Base-by-base conservation (phyloP, 2,329 filamentous ascomycete genomes). In the Pseudopyricularia javanii region DNA sequence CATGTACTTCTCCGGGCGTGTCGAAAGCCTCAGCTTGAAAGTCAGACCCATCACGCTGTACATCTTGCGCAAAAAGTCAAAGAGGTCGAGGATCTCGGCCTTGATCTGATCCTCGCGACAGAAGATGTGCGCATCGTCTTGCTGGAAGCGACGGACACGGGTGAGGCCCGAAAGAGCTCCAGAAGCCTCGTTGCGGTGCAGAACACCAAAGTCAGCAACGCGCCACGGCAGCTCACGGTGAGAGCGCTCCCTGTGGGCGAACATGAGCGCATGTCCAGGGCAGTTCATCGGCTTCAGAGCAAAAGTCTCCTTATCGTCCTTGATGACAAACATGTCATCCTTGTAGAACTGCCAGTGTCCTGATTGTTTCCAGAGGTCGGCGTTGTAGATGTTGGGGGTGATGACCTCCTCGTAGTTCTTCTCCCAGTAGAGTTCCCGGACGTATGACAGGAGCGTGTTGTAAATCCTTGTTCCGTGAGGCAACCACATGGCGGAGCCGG, bases 341-440 rank as follows among this genome's bases (percentile, higher is more conserved):
- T 90, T 82, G 74, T 96, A 93, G 65, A 91, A 83, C 55, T 86
- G 81, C 91, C 91, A 96, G 68, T 97, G 93, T 50, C 93, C 93
- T 8, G 90, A 95, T 22, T 82, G 86, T 73, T 95, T 93, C 93
- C 93, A 97, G 14, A 97, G 73, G 7, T 88, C 80, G 12, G 89
- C 82, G 64, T 96, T 95, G 75, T 86, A 98, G 85, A 98, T 94
- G 72, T 93, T 97, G 50, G 93, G 93, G 3, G 91, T 89, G 66
- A 91, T 88, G 56, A 98, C 93, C 69, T 98, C 93, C 62, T 91
- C 83, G 68, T 97, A 98, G 48, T 87, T 90, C 58, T 93, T 87
- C 66, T 87, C 88, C 77, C 88, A 90, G 74, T 97, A 98, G 67
- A 97, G 85, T 49, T 85, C 78, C 57, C 87, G 82, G 57, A 98